Base-by-base conservation (phyloP, 768 basidiomycete species). In the Xanthoconium purpureum region DNA sequence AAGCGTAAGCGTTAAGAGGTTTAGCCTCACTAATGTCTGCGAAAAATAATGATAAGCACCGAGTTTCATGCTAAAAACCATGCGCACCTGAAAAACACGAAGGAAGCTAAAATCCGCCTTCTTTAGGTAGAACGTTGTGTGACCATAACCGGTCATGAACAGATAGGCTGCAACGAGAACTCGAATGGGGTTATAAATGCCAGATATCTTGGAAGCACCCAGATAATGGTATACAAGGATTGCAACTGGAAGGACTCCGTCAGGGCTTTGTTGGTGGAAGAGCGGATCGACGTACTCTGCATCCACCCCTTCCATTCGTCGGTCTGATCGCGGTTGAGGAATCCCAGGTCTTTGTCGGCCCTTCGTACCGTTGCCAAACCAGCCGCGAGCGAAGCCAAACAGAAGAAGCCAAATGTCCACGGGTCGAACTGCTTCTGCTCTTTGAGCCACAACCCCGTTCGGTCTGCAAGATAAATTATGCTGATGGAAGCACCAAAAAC, bases 241-340 rank as follows among this genome's bases (percentile, higher is more conserved):
- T 17, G 80, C 84, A 63, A 94, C 92, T 94, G 45, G 13, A 47
- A 45, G 14, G 12, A 57, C 46, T 51, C 45, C 54, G n/a, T 56
- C 37, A 52, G 47, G 38, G 6, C 18, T 30, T 20, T 17, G 29
- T 47, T 48, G 35, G 12, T n/a, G 39, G 6, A 47, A 28, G 47
- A 48, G 32, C 42, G 36, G 43, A 49, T 29, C 18, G 7, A 71
- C 88, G 54, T 65, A 92, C 92, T 79, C 77, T 97, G 94, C 94
- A 97, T 97, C 94, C 94, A 97, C 4, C 94, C 94, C 71, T 96
- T 96, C 94, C 94, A 97, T 73, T 97, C 94, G 62, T 97, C 92
- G 1, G 93, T 96, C 71, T 96, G 92, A 48, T 94, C 91, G 55
- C 94, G 80, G 65, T 93, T 95, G 63, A 97, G 75, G 72, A 94